These are phyloP conservation scores for Cucurbita pepo DNA, from an alignment of 306 rosid genomes.

Conservation along the genomic window DNA sequence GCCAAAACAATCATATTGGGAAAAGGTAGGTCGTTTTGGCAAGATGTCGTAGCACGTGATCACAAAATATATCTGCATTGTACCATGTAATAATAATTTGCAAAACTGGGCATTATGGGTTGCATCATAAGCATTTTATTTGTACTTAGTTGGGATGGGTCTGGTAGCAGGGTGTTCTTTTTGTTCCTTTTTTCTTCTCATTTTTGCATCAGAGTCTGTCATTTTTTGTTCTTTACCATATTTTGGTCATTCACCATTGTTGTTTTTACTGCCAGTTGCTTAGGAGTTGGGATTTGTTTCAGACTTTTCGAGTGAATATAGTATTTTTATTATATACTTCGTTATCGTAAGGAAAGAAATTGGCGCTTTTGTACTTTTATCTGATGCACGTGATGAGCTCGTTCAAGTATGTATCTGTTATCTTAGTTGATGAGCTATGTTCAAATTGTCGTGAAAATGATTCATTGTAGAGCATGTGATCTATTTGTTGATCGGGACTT, in stretches of 20 bases:
- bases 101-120: conserved; percentile 2
- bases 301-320: conserved; percentile 6
- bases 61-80: neutral
- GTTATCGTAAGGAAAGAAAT: neutral
- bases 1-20: neutral
- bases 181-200: neutral
- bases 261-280: conserved; percentile 4
- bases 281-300: conserved; percentile 3
- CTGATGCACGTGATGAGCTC: neutral
- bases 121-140: conserved; percentile 4
- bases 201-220: neutral
- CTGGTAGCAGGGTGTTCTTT: neutral
- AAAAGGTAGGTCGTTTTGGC: conserved; percentile 1
- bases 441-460: too few species aligned
- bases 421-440: too few species aligned
- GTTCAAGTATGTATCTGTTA: neutral
- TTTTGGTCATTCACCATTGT: conserved; percentile 5
- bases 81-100: conserved; percentile 1
- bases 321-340: neutral
- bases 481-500: too few species aligned
- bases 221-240: neutral
- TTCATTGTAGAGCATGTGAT: too few species aligned
- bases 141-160: neutral
- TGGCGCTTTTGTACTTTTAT: neutral
- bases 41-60: neutral